Evolutionary conservation across 2,329 filamentous ascomycete genomes (phyloP).

Genomic region (Chrysoporthe austroafricana): DNA sequence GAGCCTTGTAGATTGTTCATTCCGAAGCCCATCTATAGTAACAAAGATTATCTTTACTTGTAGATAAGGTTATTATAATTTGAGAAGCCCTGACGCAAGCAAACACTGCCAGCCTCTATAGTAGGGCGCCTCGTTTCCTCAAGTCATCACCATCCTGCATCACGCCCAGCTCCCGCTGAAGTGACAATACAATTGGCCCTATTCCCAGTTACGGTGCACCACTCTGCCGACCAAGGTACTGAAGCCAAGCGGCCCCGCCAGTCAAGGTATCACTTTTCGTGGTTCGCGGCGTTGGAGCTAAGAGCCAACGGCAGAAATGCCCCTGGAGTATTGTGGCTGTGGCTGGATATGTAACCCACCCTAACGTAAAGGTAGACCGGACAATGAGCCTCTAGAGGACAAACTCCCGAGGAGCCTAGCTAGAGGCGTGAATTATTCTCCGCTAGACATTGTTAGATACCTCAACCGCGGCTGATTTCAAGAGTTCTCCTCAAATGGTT

Average conservation of each 20-base stretch:
- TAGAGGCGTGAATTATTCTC: not conserved
- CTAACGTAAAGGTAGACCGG: not conserved
- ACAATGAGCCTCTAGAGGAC: not conserved
- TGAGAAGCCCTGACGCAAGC: not conserved
- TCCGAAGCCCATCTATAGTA: not conserved
- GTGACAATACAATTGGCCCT: not conserved
- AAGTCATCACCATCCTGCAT: not conserved
- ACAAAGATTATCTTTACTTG: not conserved
- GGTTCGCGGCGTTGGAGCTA: not conserved
- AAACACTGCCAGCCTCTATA: not conserved
- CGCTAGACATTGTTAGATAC: not conserved
- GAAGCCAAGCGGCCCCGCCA: too few relatives aligned
- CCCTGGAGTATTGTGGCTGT: not conserved
- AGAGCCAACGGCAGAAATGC: conserved; percentile 4
- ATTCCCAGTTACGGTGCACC: not conserved
- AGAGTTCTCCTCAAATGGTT: too few relatives aligned
- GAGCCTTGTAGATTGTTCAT: not conserved
- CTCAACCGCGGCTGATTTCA: not conserved
- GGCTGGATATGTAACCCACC: not conserved
- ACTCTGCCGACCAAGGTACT: too few relatives aligned
- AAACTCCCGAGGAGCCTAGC: not conserved
- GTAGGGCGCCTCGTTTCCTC: not conserved
- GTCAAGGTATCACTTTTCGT: not conserved
- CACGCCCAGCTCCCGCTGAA: too few relatives aligned
- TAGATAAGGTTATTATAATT: fast-evolving